These are phyloP conservation scores for Calocybe gangraenosa DNA, from an alignment of 768 basidiomycete genomes.

Conservation along the genomic window DNA sequence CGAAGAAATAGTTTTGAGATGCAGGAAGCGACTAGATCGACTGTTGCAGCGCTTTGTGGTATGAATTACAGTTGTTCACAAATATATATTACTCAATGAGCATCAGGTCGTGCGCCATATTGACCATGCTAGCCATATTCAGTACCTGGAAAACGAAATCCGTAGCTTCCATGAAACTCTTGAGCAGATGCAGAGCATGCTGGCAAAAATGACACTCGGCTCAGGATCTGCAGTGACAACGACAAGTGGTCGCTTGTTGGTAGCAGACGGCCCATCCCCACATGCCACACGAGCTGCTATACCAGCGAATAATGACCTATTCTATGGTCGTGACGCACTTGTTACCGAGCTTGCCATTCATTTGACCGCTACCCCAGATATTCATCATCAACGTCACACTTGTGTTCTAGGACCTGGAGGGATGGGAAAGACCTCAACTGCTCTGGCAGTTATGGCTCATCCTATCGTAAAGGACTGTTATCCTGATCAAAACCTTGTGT, in stretches of 20 bases:
- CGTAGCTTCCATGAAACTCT: conserved; percentile 3
- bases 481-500: conserved; percentile 16
- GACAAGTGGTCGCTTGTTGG: not conserved
- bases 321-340: too few relatives aligned
- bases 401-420: too few relatives aligned
- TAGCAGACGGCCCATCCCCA: too few relatives aligned
- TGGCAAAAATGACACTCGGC: too few relatives aligned
- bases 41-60: conserved; percentile 6
- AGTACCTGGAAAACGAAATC: too few relatives aligned
- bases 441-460: conserved; percentile 22
- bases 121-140: not conserved
- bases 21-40: conserved; percentile 1
- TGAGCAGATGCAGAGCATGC: not conserved
- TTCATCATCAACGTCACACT: too few relatives aligned
- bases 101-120: conserved; percentile 4
- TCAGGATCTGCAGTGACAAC: too few relatives aligned
- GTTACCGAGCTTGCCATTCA: too few relatives aligned
- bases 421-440: too few relatives aligned
- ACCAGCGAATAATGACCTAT: conserved; percentile 14
- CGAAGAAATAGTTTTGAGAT: conserved; percentile 1
- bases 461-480: conserved; percentile 15
- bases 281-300: not conserved
- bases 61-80: not conserved
- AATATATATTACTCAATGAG: too few relatives aligned
- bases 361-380: not conserved